A percentile compares a stretch with the other conserved stretches of the same genome.
These are phyloP conservation scores for Ophiostoma sp. DNA, from an alignment of 2,329 filamentous ascomycete genomes.

Conservation along the genomic window DNA sequence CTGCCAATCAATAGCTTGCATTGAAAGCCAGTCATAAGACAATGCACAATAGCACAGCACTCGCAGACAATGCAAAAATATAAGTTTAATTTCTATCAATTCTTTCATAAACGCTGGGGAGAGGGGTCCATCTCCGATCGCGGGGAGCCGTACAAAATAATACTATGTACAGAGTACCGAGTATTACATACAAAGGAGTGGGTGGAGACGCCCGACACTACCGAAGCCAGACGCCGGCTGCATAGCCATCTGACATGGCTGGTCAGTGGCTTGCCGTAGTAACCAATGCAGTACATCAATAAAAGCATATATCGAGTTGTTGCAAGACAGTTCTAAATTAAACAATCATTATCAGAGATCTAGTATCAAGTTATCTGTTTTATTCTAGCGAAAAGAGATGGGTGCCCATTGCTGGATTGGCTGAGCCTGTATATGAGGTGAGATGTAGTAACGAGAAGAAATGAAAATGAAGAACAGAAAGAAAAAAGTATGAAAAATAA, in stretches of 20 bases:
- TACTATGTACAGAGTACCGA: background rate
- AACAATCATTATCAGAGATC: background rate
- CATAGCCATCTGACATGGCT: background rate
- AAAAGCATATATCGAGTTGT: too few relatives aligned
- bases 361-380: background rate
- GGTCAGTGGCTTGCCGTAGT: too few relatives aligned
- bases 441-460: constrained; percentile 8
- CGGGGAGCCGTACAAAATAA: background rate
- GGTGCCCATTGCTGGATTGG: constrained; percentile 13
- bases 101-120: background rate
- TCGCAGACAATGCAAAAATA: background rate
- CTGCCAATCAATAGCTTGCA: background rate
- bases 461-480: background rate
- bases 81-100: background rate
- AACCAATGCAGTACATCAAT: too few relatives aligned
- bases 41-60: too few relatives aligned
- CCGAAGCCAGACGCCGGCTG: background rate
- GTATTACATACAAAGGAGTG: background rate
- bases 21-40: background rate
- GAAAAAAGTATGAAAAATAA: background rate
- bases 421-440: constrained; percentile 17
- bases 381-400: constrained; percentile 6
- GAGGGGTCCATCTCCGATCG: constrained; percentile 6
- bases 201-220: background rate
- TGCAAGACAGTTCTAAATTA: background rate